A percentile compares a stretch with the other conserved stretches of the same genome.
Evolutionary conservation across 1,284 basidiomycete genomes (phyloP).

Genomic region (Apiotrichum sp.): DNA sequence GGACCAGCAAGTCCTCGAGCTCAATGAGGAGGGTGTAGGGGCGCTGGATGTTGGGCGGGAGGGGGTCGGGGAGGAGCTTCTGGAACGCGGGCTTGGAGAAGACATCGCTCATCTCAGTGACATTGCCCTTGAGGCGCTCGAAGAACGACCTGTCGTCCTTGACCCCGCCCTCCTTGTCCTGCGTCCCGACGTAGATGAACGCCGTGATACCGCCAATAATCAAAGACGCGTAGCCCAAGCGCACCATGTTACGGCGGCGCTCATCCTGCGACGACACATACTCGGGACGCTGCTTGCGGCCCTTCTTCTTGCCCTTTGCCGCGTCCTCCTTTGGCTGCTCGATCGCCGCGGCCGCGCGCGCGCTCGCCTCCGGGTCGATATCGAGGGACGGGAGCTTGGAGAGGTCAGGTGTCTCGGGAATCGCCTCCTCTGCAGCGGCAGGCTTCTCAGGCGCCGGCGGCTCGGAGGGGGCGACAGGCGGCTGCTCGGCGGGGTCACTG

Average conservation of each 20-base stretch:
- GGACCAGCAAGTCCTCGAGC: conserved; percentile 85
- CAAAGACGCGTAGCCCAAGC: conserved; percentile 51
- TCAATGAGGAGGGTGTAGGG: conserved; percentile 90
- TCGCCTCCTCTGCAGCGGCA: conserved; percentile 6
- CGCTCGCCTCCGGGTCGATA: conserved; percentile 38
- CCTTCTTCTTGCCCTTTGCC: conserved; percentile 12
- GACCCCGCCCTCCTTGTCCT: conserved; percentile 39
- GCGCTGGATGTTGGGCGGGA: conserved; percentile 76
- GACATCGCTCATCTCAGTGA: conserved; percentile 40
- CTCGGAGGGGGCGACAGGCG: conserved; percentile 13
- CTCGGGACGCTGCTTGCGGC: conserved; percentile 30
- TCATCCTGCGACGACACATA: conserved; percentile 62
- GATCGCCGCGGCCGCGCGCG: conserved; percentile 16
- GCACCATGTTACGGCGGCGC: conserved; percentile 55
- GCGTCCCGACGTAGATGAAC: conserved; percentile 57
- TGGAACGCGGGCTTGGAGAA: conserved; percentile 90
- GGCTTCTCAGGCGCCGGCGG: conserved; percentile 12
- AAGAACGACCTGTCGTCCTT: conserved; percentile 42
- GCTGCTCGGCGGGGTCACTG: conserved; percentile 1
- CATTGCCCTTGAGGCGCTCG: conserved; percentile 30
- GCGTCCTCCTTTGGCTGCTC: conserved; percentile 26
- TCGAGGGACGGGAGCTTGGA: conserved; percentile 46
- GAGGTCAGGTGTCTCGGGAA: conserved; percentile 29
- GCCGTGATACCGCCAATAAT: conserved; percentile 54
- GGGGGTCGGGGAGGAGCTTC: conserved; percentile 80